These are phyloP conservation scores for Protomyces lactucae-debilis DNA, from an alignment of 1,139 yeast species.

Conservation along the genomic window DNA sequence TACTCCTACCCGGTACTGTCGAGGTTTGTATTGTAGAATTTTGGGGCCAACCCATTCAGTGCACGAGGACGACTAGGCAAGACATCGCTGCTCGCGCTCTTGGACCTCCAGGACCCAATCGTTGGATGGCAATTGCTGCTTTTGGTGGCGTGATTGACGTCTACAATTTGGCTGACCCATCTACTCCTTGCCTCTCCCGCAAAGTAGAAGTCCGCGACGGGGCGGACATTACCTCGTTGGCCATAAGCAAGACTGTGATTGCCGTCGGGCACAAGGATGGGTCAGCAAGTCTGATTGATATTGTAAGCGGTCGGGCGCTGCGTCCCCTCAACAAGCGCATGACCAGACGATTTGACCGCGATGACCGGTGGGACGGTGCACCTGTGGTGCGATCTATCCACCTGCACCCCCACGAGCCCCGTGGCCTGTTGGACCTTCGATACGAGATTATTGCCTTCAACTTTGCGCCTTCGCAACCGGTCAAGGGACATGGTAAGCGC, in stretches of 20 bases:
- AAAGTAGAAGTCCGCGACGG: not conserved
- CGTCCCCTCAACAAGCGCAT: constrained; percentile 1
- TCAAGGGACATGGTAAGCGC: constrained; percentile 14
- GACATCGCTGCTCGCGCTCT: not conserved
- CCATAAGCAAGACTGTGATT: not conserved
- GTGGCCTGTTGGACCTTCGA: not conserved
- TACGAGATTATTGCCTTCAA: constrained; percentile 6
- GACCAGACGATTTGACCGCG: not conserved
- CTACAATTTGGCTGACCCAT: not conserved
- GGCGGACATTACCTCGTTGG: not conserved
- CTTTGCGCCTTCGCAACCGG: not conserved
- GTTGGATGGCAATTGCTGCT: not conserved
- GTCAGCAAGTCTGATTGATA: not conserved
- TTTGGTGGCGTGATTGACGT: not conserved
- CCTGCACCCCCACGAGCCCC: not conserved
- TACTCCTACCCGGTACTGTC: no score
- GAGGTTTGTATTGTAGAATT: no score
- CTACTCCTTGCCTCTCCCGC: not conserved
- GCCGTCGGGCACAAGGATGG: constrained; percentile 10
- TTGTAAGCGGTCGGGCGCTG: not conserved
- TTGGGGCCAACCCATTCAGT: no score
- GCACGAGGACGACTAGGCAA: no score
- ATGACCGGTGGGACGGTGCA: not conserved
- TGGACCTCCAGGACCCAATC: not conserved
- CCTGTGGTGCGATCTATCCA: not conserved